A percentile compares a stretch with the other conserved stretches of the same genome.
phyloP scores from a whole-genome alignment of 768 basidiomycete species.

The Neoboletus brunneissimus region DNA sequence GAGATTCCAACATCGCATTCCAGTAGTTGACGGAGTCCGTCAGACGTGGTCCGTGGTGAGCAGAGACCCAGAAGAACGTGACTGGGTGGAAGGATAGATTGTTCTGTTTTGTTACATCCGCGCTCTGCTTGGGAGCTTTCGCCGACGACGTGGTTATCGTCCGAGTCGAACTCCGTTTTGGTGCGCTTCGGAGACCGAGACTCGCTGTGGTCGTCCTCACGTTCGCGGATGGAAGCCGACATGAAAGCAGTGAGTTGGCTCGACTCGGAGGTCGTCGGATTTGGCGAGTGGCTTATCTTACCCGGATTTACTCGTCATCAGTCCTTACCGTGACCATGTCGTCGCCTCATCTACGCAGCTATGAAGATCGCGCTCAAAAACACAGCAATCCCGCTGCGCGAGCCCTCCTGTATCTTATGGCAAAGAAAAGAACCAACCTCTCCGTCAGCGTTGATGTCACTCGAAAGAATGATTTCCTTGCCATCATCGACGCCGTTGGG shows the following conservation, averaged over 20 bases:
- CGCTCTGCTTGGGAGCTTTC: constrained; percentile 6
- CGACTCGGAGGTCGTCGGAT: background rate
- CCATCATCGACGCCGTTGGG: constrained; percentile 85
- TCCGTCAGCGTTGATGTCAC: constrained; percentile 97
- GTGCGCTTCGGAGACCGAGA: constrained; percentile 40
- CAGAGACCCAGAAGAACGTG: constrained; percentile 64
- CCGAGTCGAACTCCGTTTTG: constrained; percentile 31
- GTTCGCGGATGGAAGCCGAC: constrained; percentile 42
- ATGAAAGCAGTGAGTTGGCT: constrained; percentile 16
- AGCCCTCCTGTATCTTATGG: constrained; percentile 76
- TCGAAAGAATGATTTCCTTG: constrained; percentile 69
- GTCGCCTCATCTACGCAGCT: constrained; percentile 48
- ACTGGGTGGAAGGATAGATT: constrained; percentile 64
- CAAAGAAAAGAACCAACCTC: constrained; percentile 85
- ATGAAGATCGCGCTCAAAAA: constrained; percentile 55
- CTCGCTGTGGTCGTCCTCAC: constrained; percentile 44
- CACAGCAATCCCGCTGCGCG: constrained; percentile 76
- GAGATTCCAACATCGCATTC: constrained; percentile 90
- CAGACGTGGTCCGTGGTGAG: constrained; percentile 45
- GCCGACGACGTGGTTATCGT: constrained; percentile 4
- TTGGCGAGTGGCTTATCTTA: background rate
- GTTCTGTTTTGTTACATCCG: no score
- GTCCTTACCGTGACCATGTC: constrained; percentile 28
- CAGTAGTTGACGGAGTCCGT: constrained; percentile 54
- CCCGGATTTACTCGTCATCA: background rate